Conservation (phyloP, 768 basidiomycete species). For the Hydnomerulius pinastri region DNA sequence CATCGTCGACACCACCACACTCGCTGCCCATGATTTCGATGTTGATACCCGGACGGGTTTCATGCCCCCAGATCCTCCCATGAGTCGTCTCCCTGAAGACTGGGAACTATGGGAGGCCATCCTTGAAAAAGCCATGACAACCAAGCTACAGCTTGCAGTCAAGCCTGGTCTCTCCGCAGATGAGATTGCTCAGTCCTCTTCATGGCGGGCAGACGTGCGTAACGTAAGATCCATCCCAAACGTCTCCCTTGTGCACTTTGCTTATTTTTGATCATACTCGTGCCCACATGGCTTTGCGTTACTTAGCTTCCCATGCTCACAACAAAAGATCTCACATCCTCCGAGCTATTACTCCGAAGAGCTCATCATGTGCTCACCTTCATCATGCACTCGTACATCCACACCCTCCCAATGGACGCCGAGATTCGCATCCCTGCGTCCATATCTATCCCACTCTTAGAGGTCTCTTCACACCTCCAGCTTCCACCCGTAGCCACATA, state of each 20-base stretch:
- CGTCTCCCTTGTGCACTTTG: background rate
- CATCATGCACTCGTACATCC: constrained; percentile 78
- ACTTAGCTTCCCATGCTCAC: constrained; percentile 56
- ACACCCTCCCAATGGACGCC: constrained; percentile 52
- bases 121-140: constrained; percentile 50
- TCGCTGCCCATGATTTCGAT: constrained; percentile 88
- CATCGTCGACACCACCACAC: constrained; percentile 54
- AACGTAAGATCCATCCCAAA: constrained; percentile 37
- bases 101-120: constrained; percentile 77
- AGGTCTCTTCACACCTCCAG: constrained; percentile 67
- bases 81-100: constrained; percentile 54
- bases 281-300: constrained; percentile 1
- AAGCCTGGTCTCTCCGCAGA: constrained; percentile 40
- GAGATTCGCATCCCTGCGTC: constrained; percentile 67
- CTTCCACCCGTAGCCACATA: constrained; percentile 90
- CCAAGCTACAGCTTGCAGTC: constrained; percentile 55
- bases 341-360: constrained; percentile 61
- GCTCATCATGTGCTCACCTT: constrained; percentile 75
- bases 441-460: constrained; percentile 74
- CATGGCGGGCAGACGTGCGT: constrained; percentile 56
- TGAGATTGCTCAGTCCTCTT: constrained; percentile 44
- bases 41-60: constrained; percentile 91
- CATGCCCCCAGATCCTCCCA: constrained; percentile 79
- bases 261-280: constrained; percentile 1
- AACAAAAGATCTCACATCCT: constrained; percentile 45